Conservation (phyloP, 2,329 filamentous ascomycete genomes). For the Sporothrix variecibatus region DNA sequence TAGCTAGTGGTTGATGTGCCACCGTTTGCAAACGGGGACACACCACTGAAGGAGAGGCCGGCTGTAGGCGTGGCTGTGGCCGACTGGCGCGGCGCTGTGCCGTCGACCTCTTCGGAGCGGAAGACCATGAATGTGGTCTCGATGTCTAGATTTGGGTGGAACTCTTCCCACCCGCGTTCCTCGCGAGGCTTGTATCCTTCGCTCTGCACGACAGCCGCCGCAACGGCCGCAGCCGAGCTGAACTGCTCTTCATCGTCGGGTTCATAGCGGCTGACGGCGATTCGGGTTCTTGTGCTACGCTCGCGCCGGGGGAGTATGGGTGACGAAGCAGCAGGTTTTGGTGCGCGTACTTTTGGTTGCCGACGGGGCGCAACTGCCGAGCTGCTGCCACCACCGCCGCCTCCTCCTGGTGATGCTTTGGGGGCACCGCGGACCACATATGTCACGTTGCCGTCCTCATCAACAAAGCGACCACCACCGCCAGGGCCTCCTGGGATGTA, state of each 20-base stretch:
- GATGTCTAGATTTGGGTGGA: constrained; percentile 92
- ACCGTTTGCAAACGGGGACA: constrained; percentile 8
- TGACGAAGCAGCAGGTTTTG: constrained; percentile 42
- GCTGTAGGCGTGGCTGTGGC: constrained; percentile 39
- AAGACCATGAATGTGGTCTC: constrained; percentile 78
- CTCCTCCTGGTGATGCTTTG: not conserved
- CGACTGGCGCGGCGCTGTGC: constrained; percentile 52
- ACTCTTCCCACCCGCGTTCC: constrained; percentile 96
- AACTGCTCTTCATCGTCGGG: constrained; percentile 66
- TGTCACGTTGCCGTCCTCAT: constrained; percentile 60
- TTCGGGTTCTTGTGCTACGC: constrained; percentile 58
- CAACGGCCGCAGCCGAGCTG: constrained; percentile 84
- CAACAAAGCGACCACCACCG: constrained; percentile 81
- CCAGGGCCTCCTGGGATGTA: constrained; percentile 87
- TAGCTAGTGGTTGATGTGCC: not conserved
- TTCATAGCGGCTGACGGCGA: constrained; percentile 52
- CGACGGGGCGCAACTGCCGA: constrained; percentile 39
- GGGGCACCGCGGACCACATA: constrained; percentile 28
- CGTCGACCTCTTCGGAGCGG: constrained; percentile 82
- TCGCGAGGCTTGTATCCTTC: constrained; percentile 97
- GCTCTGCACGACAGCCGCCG: constrained; percentile 82
- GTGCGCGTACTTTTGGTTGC: constrained; percentile 48
- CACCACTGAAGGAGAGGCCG: not conserved
- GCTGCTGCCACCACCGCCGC: constrained; percentile 52
- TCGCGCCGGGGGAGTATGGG: constrained; percentile 57